Base-by-base conservation (phyloP, 2,329 filamentous ascomycete genomes). In the Aspergillus chevalieri region DNA sequence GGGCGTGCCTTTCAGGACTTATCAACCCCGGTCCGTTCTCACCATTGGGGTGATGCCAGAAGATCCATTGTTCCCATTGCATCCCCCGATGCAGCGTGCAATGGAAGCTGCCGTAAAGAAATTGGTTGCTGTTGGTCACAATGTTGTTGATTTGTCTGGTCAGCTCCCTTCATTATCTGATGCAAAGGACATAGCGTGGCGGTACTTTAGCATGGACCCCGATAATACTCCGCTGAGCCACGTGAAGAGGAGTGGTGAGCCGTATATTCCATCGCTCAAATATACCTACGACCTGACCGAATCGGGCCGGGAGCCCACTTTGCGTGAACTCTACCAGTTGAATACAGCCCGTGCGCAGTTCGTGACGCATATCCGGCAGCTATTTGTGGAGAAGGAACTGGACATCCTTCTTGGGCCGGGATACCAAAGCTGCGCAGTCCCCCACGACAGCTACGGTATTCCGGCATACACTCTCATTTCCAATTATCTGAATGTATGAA, bases 141-240 rank as follows among this genome's bases (percentile, higher is more conserved):
- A 34, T 1, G 38, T 61, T 4, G 47, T 63, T 2, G 52, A 59
- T 17, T 24, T 63, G 1, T 41, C 46, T 0, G 49, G 36, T 0
- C 52, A 56, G 6, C 24, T 56, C 0, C 50, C 53, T 0, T 55
- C 52, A 1, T 33, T 58, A 5, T 26, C 30, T 1, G 48, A 49
- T 2, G 52, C 52, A 0, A 47, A 47, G 4, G 46, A 53, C 1
- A 17, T 57, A 2, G 45, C 61, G 0, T 58, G 55, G 38, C 45
- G 46, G 1, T 57, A 57, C 49, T 62, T 62, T 47, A 47, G 49
- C 6, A 52, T 60, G 30, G 59, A 61, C 34, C 57, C 59, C 1
- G 56, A 60, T 34, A 48, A 52, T 8, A 61, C 56, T 0, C 42
- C 47, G 1, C n/a, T 57, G 22, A 43, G 47, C 12, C 48, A 58